phyloP scores from a whole-genome alignment of 345 rosid genomes.

The Euphorbia peplus region DNA sequence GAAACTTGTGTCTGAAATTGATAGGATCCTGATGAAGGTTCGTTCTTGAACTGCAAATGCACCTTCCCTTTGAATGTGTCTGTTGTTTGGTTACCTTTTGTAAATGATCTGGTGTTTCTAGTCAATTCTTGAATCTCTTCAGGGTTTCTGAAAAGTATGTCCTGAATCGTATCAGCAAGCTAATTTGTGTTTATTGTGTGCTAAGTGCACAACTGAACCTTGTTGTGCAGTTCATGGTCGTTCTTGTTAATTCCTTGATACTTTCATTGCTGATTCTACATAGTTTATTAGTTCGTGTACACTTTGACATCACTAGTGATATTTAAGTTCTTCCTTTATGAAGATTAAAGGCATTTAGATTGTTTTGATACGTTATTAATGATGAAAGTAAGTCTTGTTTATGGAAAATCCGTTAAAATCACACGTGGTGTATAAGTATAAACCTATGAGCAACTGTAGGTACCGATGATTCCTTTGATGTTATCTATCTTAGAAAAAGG shows the following conservation, averaged over 20 bases:
- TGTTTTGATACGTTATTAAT: neutral
- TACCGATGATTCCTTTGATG: neutral
- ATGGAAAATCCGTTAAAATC: neutral
- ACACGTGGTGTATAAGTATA: neutral
- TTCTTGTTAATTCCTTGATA: neutral
- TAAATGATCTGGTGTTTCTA: neutral
- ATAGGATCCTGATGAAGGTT: constrained; percentile 1
- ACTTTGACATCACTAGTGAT: neutral
- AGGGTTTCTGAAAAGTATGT: neutral
- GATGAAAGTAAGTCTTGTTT: neutral
- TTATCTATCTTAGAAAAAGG: neutral
- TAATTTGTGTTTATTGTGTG: too few species aligned
- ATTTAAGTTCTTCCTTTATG: neutral
- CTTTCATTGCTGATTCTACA: neutral
- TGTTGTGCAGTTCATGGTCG: neutral
- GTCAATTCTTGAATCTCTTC: neutral
- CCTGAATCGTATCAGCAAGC: neutral
- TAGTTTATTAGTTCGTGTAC: neutral
- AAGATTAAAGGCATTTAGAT: neutral
- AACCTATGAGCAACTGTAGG: neutral
- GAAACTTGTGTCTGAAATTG: constrained; percentile 2
- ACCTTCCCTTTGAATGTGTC: neutral
- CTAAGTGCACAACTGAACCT: neutral
- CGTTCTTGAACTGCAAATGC: neutral
- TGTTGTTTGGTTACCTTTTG: neutral